phyloP scores from a whole-genome alignment of 140 eudicot species.

The Anethum foeniculum region DNA sequence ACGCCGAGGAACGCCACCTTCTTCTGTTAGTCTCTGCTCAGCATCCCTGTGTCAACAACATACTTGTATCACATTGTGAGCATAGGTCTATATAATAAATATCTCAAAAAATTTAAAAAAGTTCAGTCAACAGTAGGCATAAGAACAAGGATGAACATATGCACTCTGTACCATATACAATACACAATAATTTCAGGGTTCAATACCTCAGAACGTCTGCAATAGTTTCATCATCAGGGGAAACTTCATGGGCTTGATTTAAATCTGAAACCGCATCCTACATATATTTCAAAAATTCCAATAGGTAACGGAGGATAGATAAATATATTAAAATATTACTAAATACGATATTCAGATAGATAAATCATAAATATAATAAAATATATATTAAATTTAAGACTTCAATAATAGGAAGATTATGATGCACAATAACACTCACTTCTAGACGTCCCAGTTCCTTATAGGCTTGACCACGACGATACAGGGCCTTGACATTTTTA shows the following conservation, averaged over 20 bases:
- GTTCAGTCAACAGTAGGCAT: not conserved
- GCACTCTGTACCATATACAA: not conserved
- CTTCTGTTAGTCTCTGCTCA: slow-evolving; percentile 34
- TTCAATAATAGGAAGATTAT: not conserved
- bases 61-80: slow-evolving; percentile 1
- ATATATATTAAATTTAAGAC: too few species aligned
- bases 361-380: too few species aligned
- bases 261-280: slow-evolving; percentile 75
- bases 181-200: not conserved
- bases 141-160: not conserved
- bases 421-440: slow-evolving; percentile 37
- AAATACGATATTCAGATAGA: not conserved
- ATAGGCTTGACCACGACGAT: slow-evolving; percentile 94
- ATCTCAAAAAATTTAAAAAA: not conserved
- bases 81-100: not conserved
- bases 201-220: slow-evolving; percentile 73
- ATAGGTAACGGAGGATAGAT: slow-evolving; percentile 6
- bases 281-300: slow-evolving; percentile 9
- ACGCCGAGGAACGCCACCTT: slow-evolving; percentile 37
- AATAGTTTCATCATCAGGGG: slow-evolving; percentile 91
- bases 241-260: slow-evolving; percentile 70
- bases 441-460: slow-evolving; percentile 53
- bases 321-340: slow-evolving; percentile 1
- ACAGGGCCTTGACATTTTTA: slow-evolving; percentile 83
- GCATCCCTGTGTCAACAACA: slow-evolving; percentile 44